Evolutionary conservation across 208 protist genomes (phyloP).

Genomic region (Novymonas esmeraldas): DNA sequence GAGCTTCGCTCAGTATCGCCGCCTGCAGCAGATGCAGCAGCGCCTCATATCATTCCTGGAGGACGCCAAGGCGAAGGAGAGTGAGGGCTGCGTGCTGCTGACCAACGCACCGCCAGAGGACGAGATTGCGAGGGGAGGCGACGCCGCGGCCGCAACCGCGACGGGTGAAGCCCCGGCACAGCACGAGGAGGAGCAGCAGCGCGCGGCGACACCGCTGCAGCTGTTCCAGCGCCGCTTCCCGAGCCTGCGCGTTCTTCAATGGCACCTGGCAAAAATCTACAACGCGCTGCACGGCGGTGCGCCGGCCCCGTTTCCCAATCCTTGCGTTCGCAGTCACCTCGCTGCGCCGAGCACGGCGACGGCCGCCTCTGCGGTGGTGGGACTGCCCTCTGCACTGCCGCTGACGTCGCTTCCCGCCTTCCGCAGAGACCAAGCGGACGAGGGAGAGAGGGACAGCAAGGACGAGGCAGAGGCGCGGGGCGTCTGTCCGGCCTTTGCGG

Average conservation of each 20-base stretch:
- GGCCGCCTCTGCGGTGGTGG: too few species aligned
- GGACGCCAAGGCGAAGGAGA: slow-evolving; percentile 24
- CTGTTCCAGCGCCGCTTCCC: slow-evolving; percentile 28
- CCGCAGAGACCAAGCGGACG: background rate
- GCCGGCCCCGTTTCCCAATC: slow-evolving; percentile 22
- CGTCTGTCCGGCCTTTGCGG: background rate
- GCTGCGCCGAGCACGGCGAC: too few species aligned
- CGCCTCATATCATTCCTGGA: slow-evolving; percentile 30
- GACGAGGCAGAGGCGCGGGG: background rate
- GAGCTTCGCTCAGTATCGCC: slow-evolving; percentile 40
- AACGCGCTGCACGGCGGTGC: slow-evolving; percentile 25
- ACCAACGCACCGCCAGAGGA: background rate
- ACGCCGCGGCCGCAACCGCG: too few species aligned
- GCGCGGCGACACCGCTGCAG: slow-evolving; percentile 14
- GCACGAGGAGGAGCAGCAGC: background rate
- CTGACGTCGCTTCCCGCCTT: slow-evolving; percentile 5
- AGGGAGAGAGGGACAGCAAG: background rate
- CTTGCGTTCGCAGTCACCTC: slow-evolving; percentile 14
- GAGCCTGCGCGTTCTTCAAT: slow-evolving; percentile 31
- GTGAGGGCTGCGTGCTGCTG: slow-evolving; percentile 7
- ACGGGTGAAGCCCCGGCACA: too few species aligned
- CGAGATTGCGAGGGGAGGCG: background rate
- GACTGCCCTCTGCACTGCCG: too few species aligned
- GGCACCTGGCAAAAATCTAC: slow-evolving; percentile 28
- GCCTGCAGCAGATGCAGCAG: slow-evolving; percentile 27